phyloP scores from a whole-genome alignment of 306 rosid genomes.

The Mimosa bimucronata region DNA sequence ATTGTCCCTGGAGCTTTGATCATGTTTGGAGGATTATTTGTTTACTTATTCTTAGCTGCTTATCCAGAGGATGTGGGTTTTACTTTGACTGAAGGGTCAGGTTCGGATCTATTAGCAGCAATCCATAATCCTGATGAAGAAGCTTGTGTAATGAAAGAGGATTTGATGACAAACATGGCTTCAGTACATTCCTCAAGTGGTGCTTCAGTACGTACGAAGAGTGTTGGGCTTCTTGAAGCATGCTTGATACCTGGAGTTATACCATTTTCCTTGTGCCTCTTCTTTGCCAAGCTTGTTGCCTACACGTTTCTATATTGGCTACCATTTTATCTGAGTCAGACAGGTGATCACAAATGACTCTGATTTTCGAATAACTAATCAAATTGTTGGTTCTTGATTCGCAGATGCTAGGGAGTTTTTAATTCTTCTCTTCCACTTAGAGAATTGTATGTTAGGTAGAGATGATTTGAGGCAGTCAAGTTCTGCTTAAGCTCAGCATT shows the following conservation, averaged over 20 bases:
- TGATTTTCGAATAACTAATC: not conserved
- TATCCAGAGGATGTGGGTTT: conserved; percentile 74
- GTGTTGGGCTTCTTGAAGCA: conserved; percentile 72
- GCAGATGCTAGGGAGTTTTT: not conserved
- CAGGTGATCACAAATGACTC: conserved; percentile 48
- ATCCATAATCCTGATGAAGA: conserved; percentile 48
- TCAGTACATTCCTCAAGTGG: not conserved
- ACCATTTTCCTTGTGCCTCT: conserved; percentile 76
- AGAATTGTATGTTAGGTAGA: not conserved
- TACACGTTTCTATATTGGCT: conserved; percentile 85
- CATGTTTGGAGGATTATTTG: conserved; percentile 61
- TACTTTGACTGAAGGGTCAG: conserved; percentile 36
- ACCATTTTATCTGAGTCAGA: conserved; percentile 82
- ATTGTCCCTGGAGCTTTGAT: conserved; percentile 61
- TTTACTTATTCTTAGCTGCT: conserved; percentile 67
- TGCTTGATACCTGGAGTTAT: conserved; percentile 82
- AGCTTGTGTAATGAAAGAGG: conserved; percentile 32
- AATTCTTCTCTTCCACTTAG: not conserved
- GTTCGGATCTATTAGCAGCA: conserved; percentile 22
- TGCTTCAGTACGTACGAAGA: conserved; percentile 33
- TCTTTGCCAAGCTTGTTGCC: conserved; percentile 91
- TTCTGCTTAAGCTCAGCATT: conserved; percentile 23
- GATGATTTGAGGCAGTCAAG: not conserved
- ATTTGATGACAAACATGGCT: conserved; percentile 1
- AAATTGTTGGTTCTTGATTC: not conserved